Percentiles rank a stretch among this genome's conserved stretches.
Conservation (phyloP, 495 filamentous ascomycete species). For the Neohortaea acidophila region DNA sequence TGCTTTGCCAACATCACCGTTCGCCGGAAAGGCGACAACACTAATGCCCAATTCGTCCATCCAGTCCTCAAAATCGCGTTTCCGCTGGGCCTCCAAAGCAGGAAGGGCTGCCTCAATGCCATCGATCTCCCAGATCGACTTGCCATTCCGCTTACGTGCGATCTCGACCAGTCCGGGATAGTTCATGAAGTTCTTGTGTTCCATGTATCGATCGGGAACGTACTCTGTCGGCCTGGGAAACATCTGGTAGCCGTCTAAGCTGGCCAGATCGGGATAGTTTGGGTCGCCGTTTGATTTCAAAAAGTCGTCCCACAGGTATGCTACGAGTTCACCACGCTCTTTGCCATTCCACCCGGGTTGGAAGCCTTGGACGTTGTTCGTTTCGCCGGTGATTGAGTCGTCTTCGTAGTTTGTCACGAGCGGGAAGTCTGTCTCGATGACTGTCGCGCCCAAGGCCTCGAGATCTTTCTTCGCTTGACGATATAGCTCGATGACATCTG, state of each 20-base stretch:
- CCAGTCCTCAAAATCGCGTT: constrained; percentile 25
- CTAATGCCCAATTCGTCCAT: constrained; percentile 18
- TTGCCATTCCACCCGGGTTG: constrained; percentile 19
- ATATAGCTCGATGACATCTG: constrained; percentile 21
- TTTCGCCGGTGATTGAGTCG: constrained; percentile 11
- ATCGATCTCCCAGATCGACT: constrained; percentile 16
- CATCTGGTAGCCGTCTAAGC: constrained; percentile 18
- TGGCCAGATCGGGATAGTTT: constrained; percentile 9
- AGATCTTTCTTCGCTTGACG: constrained; percentile 17
- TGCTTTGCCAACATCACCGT: constrained; percentile 23
- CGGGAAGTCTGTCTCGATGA: constrained; percentile 26
- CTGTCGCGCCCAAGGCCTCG: constrained; percentile 21
- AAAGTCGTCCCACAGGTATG: constrained; percentile 27
- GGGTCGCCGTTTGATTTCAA: constrained; percentile 18
- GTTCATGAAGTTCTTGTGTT: constrained; percentile 20
- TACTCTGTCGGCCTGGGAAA: constrained; percentile 21
- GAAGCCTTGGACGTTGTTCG: constrained; percentile 21
- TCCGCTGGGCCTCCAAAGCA: constrained; percentile 22
- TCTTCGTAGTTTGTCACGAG: constrained; percentile 24
- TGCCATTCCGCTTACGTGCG: constrained; percentile 4
- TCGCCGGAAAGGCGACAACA: constrained; percentile 22
- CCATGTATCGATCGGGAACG: constrained; percentile 17
- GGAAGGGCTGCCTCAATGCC: constrained; percentile 19
- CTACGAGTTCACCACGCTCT: constrained; percentile 22
- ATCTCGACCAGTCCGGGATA: constrained; percentile 16